Evolutionary conservation across 257 asterid species (phyloP).

Genomic region (Galeopsis tetrahit): DNA sequence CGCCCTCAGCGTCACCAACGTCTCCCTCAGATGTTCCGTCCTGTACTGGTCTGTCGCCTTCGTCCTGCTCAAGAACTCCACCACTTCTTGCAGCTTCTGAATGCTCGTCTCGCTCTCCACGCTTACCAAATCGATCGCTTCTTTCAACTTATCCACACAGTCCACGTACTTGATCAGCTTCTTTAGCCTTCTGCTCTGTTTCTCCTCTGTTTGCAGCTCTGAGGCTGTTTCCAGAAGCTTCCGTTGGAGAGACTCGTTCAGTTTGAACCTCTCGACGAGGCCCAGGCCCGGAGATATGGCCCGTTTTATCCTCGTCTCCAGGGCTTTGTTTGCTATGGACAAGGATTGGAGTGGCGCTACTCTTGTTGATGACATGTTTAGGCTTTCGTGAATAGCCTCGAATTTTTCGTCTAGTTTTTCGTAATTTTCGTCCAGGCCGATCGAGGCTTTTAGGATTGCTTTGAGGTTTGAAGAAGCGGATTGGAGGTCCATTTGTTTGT

Average conservation of each 20-base stretch:
- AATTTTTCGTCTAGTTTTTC: constrained; percentile 47
- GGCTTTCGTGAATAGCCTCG: constrained; percentile 41
- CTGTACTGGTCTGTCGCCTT: constrained; percentile 75
- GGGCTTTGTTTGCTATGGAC: constrained; percentile 75
- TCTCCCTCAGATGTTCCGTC: constrained; percentile 61
- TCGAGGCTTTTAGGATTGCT: constrained; percentile 49
- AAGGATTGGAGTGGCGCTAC: constrained; percentile 75
- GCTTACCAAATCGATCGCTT: constrained; percentile 50
- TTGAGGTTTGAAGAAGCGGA: constrained; percentile 52
- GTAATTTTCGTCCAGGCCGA: constrained; percentile 42
- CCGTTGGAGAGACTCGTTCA: constrained; percentile 60
- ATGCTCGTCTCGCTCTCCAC: constrained; percentile 67
- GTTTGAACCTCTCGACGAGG: constrained; percentile 70
- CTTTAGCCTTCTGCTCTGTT: constrained; percentile 43
- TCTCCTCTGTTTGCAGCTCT: constrained; percentile 44
- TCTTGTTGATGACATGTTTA: constrained; percentile 51
- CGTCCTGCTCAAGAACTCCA: constrained; percentile 87
- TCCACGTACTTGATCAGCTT: constrained; percentile 63
- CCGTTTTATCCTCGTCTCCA: constrained; percentile 71
- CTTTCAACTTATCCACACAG: constrained; percentile 55
- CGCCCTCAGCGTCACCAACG: constrained; percentile 67
- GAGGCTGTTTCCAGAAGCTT: constrained; percentile 55
- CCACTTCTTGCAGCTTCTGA: constrained; percentile 83
- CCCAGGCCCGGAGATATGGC: constrained; percentile 72
- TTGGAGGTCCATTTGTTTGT: constrained; percentile 38